Conservation (phyloP, 306 rosid species). For the Cucumis hystrix region DNA sequence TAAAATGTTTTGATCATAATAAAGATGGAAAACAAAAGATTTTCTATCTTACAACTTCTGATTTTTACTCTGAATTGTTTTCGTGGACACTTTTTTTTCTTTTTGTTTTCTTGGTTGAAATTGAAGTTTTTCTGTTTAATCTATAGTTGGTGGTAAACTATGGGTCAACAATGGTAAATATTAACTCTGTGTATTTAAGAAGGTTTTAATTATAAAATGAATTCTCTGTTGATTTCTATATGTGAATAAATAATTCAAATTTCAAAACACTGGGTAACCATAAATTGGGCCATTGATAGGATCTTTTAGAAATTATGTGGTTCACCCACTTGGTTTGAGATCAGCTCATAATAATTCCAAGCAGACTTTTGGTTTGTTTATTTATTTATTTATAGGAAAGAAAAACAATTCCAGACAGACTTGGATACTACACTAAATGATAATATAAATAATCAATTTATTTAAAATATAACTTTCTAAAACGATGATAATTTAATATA, state of each 20-base stretch:
- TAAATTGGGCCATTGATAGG: background rate
- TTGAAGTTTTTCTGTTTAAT: background rate
- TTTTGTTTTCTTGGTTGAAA: too few species aligned
- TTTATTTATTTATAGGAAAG: too few species aligned
- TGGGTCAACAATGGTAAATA: background rate
- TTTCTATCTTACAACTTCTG: too few species aligned
- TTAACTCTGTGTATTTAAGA: background rate
- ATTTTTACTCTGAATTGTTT: too few species aligned
- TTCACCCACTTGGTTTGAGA: background rate
- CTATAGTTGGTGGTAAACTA: background rate
- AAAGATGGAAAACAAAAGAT: too few species aligned
- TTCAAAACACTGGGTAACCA: background rate
- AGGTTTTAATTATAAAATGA: background rate
- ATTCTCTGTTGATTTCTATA: background rate
- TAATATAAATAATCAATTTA: background rate
- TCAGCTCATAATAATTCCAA: background rate
- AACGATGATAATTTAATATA: background rate
- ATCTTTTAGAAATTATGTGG: background rate
- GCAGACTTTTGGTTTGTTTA: background rate
- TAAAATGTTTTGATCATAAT: too few species aligned
- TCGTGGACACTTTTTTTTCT: too few species aligned
- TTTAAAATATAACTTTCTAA: background rate
- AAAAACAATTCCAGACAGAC: background rate
- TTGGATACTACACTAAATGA: background rate
- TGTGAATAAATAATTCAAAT: background rate